Percentiles rank a stretch among this genome's conserved stretches.
phyloP scores from a whole-genome alignment of 768 basidiomycete species.

The Tylopilus rubrobrunneus region DNA sequence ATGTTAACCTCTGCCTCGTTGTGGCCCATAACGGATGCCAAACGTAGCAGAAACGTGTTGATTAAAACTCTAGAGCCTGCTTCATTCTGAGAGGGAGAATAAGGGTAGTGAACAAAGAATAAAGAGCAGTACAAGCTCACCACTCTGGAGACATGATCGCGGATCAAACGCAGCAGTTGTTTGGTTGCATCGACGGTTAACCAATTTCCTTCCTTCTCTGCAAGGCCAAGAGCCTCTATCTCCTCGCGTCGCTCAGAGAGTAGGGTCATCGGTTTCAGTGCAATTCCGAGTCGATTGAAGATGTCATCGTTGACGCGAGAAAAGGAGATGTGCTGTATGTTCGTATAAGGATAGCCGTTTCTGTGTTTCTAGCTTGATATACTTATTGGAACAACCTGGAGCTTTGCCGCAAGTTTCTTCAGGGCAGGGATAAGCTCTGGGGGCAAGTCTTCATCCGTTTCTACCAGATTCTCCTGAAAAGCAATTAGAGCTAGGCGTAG shows the following conservation, averaged over 20 bases:
- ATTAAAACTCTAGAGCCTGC: neutral
- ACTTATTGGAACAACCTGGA: neutral
- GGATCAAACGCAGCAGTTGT: neutral
- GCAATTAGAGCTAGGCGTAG: neutral
- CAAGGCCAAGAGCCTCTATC: neutral
- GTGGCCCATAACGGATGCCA: neutral
- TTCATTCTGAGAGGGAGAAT: neutral
- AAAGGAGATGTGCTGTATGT: neutral
- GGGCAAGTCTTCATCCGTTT: neutral
- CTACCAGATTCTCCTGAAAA: neutral
- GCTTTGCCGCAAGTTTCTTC: neutral
- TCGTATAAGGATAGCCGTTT: neutral
- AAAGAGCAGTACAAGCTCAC: neutral
- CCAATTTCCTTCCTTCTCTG: neutral
- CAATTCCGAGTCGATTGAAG: neutral
- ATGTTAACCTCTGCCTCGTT: neutral
- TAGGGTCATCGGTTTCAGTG: neutral
- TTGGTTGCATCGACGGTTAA: neutral
- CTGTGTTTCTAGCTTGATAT: neutral
- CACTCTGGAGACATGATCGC: neutral
- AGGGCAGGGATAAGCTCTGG: neutral
- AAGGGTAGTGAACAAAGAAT: neutral
- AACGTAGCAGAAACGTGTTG: neutral
- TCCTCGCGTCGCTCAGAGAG: too few species aligned
- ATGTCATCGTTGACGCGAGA: neutral